phyloP scores from a whole-genome alignment of 164 flowering plant genomes.

The Magnolia changhungtana region DNA sequence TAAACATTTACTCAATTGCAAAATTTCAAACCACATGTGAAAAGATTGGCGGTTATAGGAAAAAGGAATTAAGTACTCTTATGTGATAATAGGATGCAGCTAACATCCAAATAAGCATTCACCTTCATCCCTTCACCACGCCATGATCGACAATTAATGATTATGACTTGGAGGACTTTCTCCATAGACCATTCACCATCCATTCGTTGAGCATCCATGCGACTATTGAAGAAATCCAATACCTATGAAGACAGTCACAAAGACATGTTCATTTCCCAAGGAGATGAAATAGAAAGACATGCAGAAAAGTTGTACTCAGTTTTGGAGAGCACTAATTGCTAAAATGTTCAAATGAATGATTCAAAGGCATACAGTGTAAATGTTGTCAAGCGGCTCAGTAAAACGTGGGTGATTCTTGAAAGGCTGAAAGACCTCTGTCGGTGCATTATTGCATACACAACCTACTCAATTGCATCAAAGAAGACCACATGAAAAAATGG shows the following conservation, averaged over 20 bases:
- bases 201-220: slow-evolving; percentile 77
- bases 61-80: neutral
- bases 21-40: no score
- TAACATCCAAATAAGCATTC: slow-evolving; percentile 7
- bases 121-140: slow-evolving; percentile 99
- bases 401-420: slow-evolving; percentile 94
- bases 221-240: slow-evolving; percentile 90
- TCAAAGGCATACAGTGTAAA: slow-evolving; percentile 58
- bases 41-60: neutral
- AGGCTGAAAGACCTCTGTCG: slow-evolving; percentile 91
- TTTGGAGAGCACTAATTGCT: neutral
- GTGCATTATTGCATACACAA: slow-evolving; percentile 95
- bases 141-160: slow-evolving; percentile 87
- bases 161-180: slow-evolving; percentile 83
- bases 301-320: neutral
- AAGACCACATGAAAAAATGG: neutral
- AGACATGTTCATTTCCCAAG: neutral
- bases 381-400: slow-evolving; percentile 85
- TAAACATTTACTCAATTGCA: slow-evolving; percentile 62
- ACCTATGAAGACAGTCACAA: slow-evolving; percentile 39
- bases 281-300: neutral
- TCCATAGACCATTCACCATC: slow-evolving; percentile 94
- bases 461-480: slow-evolving; percentile 39
- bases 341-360: neutral
- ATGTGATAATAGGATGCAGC: neutral